Conservation (phyloP, 441 rosid species). For the Kokia cookei region DNA sequence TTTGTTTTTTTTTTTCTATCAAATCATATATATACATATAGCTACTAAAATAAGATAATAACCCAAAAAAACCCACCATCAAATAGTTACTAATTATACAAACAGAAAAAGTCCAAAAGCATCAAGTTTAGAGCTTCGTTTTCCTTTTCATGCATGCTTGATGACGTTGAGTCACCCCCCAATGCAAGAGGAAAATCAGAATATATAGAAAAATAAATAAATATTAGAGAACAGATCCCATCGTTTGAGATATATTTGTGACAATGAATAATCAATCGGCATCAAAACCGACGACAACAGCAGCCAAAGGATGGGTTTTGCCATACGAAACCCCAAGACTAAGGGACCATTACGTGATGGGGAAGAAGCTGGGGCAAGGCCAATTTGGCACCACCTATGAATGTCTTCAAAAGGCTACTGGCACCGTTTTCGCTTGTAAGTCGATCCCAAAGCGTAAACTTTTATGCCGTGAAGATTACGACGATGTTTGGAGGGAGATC, state of each 20-base stretch:
- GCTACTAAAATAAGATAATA: background rate
- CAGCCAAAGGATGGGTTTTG: conserved; percentile 42
- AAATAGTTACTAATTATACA: background rate
- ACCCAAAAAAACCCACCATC: background rate
- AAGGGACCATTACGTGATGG: conserved; percentile 51
- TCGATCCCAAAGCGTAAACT: conserved; percentile 79
- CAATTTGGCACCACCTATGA: conserved; percentile 78
- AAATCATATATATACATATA: no score
- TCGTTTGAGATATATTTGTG: conserved; percentile 1
- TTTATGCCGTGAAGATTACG: conserved; percentile 41
- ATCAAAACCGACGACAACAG: conserved; percentile 11
- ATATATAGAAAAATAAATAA: no score
- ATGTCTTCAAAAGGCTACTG: conserved; percentile 53
- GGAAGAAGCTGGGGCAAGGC: conserved; percentile 78
- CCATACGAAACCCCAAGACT: conserved; percentile 61
- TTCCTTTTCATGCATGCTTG: background rate
- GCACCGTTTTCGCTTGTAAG: conserved; percentile 61
- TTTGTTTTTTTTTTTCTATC: background rate
- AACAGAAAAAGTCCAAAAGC: background rate
- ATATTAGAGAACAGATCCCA: background rate
- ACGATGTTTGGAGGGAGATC: conserved; percentile 50
- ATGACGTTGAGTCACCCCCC: background rate
- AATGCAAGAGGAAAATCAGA: background rate
- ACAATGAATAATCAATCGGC: conserved; percentile 9
- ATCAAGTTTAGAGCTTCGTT: background rate